Evolutionary conservation across 225 moss, liverwort and hornwort species (phyloP).

Genomic region (Pseudoscleropodium purum): DNA sequence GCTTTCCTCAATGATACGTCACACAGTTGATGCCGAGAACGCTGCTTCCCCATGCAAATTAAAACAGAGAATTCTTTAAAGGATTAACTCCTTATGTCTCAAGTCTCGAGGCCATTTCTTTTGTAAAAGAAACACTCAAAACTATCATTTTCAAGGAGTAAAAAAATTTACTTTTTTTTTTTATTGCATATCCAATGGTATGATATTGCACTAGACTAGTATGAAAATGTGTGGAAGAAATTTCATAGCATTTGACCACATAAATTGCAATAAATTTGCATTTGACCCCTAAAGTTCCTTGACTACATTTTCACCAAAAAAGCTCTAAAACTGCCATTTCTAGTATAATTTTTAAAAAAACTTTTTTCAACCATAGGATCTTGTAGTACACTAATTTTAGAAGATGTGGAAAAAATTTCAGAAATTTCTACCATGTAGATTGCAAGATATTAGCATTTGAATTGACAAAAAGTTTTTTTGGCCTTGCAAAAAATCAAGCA

Average conservation of each 20-base stretch:
- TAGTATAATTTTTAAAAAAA: too few relatives aligned
- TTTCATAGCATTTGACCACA: too few relatives aligned
- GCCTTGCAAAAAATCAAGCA: too few relatives aligned
- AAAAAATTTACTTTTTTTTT: background rate
- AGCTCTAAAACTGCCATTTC: too few relatives aligned
- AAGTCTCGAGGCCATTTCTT: background rate
- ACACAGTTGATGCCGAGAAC: background rate
- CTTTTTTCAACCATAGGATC: too few relatives aligned
- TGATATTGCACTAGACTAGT: background rate
- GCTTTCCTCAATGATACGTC: background rate
- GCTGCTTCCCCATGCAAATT: background rate
- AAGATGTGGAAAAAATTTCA: too few relatives aligned
- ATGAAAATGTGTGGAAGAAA: background rate
- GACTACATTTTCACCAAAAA: too few relatives aligned
- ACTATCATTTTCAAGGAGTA: background rate
- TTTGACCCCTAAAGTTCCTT: too few relatives aligned
- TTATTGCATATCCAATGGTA: background rate
- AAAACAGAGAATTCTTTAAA: background rate
- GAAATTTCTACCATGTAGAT: too few relatives aligned
- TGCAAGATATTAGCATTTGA: too few relatives aligned
- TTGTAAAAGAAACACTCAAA: background rate
- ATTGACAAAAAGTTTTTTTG: too few relatives aligned
- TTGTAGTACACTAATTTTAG: too few relatives aligned
- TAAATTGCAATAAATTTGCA: background rate
- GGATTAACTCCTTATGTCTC: background rate